Evolutionary conservation across 78 protist genomes (phyloP), one percentile per base, ranked within the genome.

Genomic region (Neovahlkampfia damariscottae): DNA sequence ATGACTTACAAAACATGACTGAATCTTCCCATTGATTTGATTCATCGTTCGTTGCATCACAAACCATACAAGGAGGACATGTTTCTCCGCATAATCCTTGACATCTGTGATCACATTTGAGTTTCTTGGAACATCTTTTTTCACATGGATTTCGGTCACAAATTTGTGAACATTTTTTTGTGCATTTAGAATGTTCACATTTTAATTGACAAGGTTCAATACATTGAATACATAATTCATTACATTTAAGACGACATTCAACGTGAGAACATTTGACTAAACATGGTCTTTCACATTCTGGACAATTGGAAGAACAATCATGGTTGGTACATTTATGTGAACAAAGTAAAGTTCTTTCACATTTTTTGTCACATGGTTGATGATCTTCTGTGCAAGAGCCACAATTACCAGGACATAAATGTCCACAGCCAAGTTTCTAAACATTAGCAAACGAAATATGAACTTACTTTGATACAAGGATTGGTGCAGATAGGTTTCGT

Each of bases 21-120:
- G n/a, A n/a, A n/a, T n/a, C n/a, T n/a, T n/a, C n/a, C n/a, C n/a
- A n/a, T n/a, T n/a, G n/a, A n/a, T n/a, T n/a, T n/a, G n/a, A n/a
- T n/a, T n/a, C n/a, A n/a, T n/a, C n/a, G n/a, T n/a, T n/a, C n/a
- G n/a, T n/a, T n/a, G n/a, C n/a, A n/a, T n/a, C n/a, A n/a, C n/a
- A n/a, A n/a, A 69, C 72, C 10, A 9, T 27, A 31, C 76, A 76
- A 59, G 32, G 62, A 29, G 79, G 82, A 40, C 89, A 84, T 8
- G 8, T 38, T 31, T 86, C 90, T 41, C 88, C 85, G 67, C 89
- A 83, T 0, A 83, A 7, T 0, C 88, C 80, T 27, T 81, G 78
- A 50, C 93, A 89, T n/a, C 28, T 80, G 41, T 85, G 89, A 10
- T 81, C 82, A 39, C 93, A 85, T 7, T 9, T 31, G 27, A 86